These are phyloP conservation scores for Lanmaoa rubissima DNA, from an alignment of 768 basidiomycete genomes.

Conservation along the genomic window DNA sequence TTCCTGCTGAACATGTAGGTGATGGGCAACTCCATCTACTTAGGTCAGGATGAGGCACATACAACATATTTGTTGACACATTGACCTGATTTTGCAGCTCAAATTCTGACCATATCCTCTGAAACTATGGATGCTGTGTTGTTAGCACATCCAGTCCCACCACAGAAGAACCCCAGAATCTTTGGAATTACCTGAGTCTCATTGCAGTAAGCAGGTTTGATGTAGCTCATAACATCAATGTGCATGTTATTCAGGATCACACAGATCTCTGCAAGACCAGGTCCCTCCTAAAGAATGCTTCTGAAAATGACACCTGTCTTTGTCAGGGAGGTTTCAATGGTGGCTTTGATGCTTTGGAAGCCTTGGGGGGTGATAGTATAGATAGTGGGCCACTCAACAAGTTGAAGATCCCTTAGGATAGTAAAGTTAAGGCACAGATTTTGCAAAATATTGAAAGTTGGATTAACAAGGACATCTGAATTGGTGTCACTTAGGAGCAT, in stretches of 20 bases:
- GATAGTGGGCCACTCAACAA: conserved; percentile 92
- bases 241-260: conserved; percentile 97
- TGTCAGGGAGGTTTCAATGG: conserved; percentile 96
- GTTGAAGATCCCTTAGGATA: conserved; percentile 93
- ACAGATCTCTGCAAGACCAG: conserved; percentile 81
- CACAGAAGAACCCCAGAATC: not conserved
- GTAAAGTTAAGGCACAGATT: conserved; percentile 66
- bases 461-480: too few relatives aligned
- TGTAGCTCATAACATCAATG: conserved; percentile 82
- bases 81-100: conserved; percentile 99
- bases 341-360: conserved; percentile 98
- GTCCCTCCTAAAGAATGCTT: conserved; percentile 94
- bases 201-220: conserved; percentile 77
- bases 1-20: too few relatives aligned
- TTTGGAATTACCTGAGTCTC: conserved; percentile 72
- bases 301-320: conserved; percentile 99
- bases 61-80: conserved; percentile 81
- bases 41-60: too few relatives aligned
- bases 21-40: too few relatives aligned
- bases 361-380: conserved; percentile 94
- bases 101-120: conserved; percentile 99
- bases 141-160: conserved; percentile 5
- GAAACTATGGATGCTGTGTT: conserved; percentile 54
- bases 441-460: too few relatives aligned
- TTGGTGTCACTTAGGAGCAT: too few relatives aligned